Base-by-base conservation (phyloP, 2,329 filamentous ascomycete genomes). In the Calonectria crousiana region DNA sequence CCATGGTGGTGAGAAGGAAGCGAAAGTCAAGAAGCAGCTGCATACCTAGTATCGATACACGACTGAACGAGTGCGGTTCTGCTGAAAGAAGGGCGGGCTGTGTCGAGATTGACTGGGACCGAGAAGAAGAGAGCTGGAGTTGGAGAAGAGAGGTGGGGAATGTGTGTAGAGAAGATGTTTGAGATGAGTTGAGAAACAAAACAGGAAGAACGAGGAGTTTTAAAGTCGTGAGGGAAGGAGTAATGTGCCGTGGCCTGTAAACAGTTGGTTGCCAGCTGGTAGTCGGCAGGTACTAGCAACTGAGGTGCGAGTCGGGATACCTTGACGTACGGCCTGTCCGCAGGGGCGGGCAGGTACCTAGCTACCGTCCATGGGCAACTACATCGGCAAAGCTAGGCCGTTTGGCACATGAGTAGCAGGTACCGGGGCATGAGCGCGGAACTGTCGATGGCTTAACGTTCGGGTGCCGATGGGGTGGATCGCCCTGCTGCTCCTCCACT, bases 131-230 rank as follows among this genome's bases (percentile, higher is more conserved):
- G 49, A 49, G 56, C 70, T 66, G 75, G 71, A 71, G 66, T 65
- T 72, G 70, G 71, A 73, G 44, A 75, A 66, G 77, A 75, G 77
- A 74, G 73, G 79, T 78, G 71, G 75, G 75, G 76, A 76, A 78
- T 75, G 75, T 79, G 75, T 73, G 80, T 73, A 77, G 74, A 74
- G 65, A 69, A 70, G 76, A 66, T 74, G 60, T 52, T 74, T 69
- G 51, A 75, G 72, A 72, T 69, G 72, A 75, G 74, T 60, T 75
- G 38, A 56, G 72, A 67, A 51, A 69, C 75, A 73, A 72, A 79
- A 79, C 74, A 75, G 73, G 77, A 75, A 75, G 76, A 69, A 76
- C 38, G 74, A 78, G 58, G 65, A 69, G 76, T 74, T 81, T 81
- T 81, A 81, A 77, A 78, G 75, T 72, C 69, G 71, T 51, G 64